Conservation (phyloP, 805 yeast genomes). For the Starmera pachycereana region DNA sequence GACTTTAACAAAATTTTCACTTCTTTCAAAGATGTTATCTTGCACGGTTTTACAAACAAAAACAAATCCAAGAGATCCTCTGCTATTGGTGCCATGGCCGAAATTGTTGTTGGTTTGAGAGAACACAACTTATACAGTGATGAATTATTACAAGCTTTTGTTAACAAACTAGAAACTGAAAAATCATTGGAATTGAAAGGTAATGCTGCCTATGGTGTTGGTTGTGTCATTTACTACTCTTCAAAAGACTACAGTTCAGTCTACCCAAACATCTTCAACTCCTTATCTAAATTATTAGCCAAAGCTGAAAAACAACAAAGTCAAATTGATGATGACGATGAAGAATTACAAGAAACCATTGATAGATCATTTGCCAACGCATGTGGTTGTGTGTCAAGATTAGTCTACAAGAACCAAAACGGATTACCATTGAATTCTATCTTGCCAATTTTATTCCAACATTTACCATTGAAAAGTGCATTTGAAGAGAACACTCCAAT, state of each 20-base stretch:
- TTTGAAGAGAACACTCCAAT: conserved; percentile 91
- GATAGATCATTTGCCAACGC: conserved; percentile 88
- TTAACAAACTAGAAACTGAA: conserved; percentile 59
- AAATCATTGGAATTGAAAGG: conserved; percentile 84
- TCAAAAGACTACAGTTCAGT: conserved; percentile 36
- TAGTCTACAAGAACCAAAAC: conserved; percentile 62
- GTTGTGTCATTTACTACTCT: conserved; percentile 49
- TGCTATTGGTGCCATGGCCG: conserved; percentile 86
- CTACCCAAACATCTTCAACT: conserved; percentile 59
- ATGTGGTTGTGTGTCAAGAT: conserved; percentile 92
- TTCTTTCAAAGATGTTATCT: conserved; percentile 57
- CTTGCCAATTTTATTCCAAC: conserved; percentile 61
- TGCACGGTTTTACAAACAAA: conserved; percentile 47
- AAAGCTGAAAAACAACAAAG: conserved; percentile 68
- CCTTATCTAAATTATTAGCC: conserved; percentile 60
- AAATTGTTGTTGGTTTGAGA: conserved; percentile 70
- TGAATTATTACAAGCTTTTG: conserved; percentile 62
- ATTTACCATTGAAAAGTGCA: conserved; percentile 80
- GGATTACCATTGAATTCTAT: conserved; percentile 73
- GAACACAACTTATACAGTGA: conserved; percentile 52
- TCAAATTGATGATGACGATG: conserved; percentile 47
- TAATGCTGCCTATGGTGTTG: conserved; percentile 93
- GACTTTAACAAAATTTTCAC: conserved; percentile 69
- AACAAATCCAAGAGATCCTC: conserved; percentile 69
- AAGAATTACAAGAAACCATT: conserved; percentile 67